phyloP scores from a whole-genome alignment of 768 basidiomycete genomes.

The Phanerochaete carnosa region DNA sequence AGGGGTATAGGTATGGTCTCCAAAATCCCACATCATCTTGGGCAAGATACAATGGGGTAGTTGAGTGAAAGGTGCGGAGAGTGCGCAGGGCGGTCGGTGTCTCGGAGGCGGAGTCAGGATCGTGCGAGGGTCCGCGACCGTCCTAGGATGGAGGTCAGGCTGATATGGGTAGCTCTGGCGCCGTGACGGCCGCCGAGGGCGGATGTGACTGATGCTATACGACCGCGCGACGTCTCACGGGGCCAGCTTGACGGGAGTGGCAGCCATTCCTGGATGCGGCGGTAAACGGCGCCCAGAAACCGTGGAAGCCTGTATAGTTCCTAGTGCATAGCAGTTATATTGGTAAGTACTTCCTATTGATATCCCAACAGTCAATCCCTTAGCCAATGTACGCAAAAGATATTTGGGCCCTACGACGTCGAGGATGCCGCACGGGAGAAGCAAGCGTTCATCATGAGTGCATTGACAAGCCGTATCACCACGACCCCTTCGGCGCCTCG shows the following conservation, averaged over 20 bases:
- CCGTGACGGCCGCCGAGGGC: background rate
- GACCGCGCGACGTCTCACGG: background rate
- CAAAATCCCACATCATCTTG: constrained; percentile 18
- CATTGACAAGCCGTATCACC: too few relatives aligned
- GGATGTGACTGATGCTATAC: background rate
- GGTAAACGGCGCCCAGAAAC: background rate
- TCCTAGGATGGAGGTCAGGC: background rate
- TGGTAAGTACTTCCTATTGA: too few relatives aligned
- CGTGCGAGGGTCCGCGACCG: background rate
- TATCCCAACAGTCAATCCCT: too few relatives aligned
- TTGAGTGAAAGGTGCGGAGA: background rate
- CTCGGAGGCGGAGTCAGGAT: background rate
- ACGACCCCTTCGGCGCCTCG: too few relatives aligned
- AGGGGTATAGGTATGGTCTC: constrained; percentile 9
- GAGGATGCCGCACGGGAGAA: too few relatives aligned
- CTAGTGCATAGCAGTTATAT: too few relatives aligned
- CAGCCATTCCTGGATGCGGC: background rate
- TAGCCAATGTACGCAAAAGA: too few relatives aligned
- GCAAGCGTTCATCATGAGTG: too few relatives aligned
- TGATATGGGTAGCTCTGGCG: background rate
- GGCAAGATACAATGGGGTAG: background rate
- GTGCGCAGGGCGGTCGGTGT: background rate
- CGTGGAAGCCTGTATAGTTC: too few relatives aligned
- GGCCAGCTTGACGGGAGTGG: background rate
- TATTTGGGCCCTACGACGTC: too few relatives aligned